Evolutionary conservation across 176 grass and related monocot genomes (phyloP).

Genomic region (Triticum turgidum): DNA sequence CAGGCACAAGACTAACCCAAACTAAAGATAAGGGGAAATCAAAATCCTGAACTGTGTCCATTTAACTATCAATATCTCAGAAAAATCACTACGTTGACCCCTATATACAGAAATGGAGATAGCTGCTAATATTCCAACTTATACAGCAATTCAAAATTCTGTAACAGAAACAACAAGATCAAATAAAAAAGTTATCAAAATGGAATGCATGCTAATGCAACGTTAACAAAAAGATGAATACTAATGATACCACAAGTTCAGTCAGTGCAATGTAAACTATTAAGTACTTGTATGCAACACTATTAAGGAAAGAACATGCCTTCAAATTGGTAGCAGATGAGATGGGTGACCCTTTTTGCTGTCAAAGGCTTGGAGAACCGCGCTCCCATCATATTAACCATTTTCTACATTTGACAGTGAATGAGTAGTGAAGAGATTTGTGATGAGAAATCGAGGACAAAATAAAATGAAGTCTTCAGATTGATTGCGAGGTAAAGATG

Average conservation of each 20-base stretch:
- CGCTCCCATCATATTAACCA: constrained; percentile 91
- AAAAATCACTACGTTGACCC: not conserved
- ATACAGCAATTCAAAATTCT: not conserved
- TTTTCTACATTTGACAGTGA: constrained; percentile 61
- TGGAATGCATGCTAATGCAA: not conserved
- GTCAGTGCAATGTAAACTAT: not conserved
- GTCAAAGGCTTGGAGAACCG: constrained; percentile 77
- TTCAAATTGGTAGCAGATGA: constrained; percentile 94
- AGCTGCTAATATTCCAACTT: not conserved
- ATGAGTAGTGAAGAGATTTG: not conserved
- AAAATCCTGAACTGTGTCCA: not conserved
- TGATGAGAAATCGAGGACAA: not conserved
- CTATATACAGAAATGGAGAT: not conserved
- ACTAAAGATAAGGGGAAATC: not conserved
- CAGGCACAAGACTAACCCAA: not conserved
- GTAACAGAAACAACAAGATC: not conserved
- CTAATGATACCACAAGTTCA: not conserved
- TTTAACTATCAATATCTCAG: not conserved
- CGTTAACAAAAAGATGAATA: not conserved
- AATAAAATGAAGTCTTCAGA: not conserved
- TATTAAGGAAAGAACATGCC: constrained; percentile 38
- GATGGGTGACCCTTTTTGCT: constrained; percentile 70
- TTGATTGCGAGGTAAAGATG: not conserved
- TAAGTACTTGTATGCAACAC: not conserved
- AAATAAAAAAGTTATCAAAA: not conserved